Percentiles rank a stretch among this genome's conserved stretches.
Conservation (phyloP, 2,329 filamentous ascomycete species). For the Fusarium cicatricum region DNA sequence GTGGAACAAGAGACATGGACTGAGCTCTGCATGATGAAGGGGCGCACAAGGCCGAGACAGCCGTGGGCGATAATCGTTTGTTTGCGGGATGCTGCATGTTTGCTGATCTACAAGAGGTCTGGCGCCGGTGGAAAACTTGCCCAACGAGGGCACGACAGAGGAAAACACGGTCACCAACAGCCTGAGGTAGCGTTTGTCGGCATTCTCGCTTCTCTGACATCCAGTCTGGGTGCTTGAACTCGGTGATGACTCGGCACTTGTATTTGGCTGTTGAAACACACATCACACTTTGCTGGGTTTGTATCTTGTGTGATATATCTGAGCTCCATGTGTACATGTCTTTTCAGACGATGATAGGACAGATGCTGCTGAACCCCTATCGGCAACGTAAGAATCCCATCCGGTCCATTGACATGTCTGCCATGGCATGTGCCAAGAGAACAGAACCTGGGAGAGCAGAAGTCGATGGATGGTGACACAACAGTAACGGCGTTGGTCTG, state of each 20-base stretch:
- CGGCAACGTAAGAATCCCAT: background rate
- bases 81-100: constrained; percentile 27
- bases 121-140: background rate
- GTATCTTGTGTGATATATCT: background rate
- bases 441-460: background rate
- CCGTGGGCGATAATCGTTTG: background rate
- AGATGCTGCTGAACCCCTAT: background rate
- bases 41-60: constrained; percentile 12
- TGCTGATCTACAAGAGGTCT: constrained; percentile 28
- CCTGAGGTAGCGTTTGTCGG: background rate
- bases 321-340: background rate
- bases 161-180: background rate
- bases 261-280: too few relatives aligned
- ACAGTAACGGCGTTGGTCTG: background rate
- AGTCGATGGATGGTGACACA: background rate
- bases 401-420: constrained; percentile 1
- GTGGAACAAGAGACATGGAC: constrained; percentile 23
- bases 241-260: too few relatives aligned
- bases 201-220: background rate
- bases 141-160: background rate
- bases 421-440: background rate
- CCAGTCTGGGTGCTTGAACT: background rate
- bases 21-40: constrained; percentile 12
- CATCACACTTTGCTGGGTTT: background rate
- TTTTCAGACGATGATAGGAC: background rate